phyloP scores from a whole-genome alignment of 371 early-diverging fungal genomes.

The Coemansia sp. region DNA sequence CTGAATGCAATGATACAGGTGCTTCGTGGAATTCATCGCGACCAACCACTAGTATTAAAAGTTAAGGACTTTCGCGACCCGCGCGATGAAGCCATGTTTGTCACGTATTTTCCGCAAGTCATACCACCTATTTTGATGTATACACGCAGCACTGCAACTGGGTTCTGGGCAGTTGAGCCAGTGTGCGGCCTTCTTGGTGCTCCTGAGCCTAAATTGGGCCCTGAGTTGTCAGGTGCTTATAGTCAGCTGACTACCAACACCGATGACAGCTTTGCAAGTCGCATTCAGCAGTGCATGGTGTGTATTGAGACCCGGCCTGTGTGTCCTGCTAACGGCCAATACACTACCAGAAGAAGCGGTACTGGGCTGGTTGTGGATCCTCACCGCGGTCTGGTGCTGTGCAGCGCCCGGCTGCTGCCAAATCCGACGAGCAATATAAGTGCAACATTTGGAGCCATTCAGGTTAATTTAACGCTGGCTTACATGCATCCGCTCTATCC shows the following conservation, averaged over 20 bases:
- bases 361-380: constrained; percentile 23
- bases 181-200: background rate
- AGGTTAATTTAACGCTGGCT: constrained; percentile 5
- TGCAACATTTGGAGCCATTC: constrained; percentile 5
- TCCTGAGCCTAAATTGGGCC: background rate
- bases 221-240: background rate
- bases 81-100: constrained; percentile 21
- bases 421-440: constrained; percentile 24
- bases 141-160: constrained; percentile 29
- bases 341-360: background rate
- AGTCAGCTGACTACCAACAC: too few species aligned
- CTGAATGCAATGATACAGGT: constrained; percentile 74
- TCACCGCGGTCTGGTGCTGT: constrained; percentile 20
- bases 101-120: constrained; percentile 3
- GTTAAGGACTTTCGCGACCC: constrained; percentile 57
- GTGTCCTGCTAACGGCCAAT: constrained; percentile 23
- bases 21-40: constrained; percentile 53
- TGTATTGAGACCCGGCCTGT: constrained; percentile 1
- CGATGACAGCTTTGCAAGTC: background rate
- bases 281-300: constrained; percentile 9
- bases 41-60: constrained; percentile 54
- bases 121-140: constrained; percentile 2
- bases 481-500: constrained; percentile 29
- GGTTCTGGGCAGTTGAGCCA: constrained; percentile 31
- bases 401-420: constrained; percentile 11